Percentiles rank a stretch among this genome's conserved stretches.
These are phyloP conservation scores for Casuarina equisetifolia DNA, from an alignment of 306 rosid species.

Conservation along the genomic window DNA sequence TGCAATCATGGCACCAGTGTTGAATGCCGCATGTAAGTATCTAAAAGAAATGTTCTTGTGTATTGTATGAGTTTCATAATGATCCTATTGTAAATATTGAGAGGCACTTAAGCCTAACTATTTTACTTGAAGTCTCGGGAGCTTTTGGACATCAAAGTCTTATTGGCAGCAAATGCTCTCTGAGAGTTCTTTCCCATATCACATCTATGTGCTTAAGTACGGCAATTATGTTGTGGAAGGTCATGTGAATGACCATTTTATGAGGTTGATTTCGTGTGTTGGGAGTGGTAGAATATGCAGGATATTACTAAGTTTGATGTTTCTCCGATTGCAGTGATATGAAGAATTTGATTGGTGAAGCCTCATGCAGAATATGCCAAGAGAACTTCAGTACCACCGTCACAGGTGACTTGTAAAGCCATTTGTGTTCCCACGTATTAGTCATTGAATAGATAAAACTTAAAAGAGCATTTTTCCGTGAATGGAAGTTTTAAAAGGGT, in stretches of 20 bases:
- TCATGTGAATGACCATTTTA: not conserved
- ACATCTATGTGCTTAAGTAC: not conserved
- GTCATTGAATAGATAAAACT: conserved; percentile 3
- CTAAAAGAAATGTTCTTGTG: not conserved
- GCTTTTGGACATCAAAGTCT: not conserved
- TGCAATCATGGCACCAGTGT: conserved; percentile 93
- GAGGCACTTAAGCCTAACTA: not conserved
- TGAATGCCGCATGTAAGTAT: conserved; percentile 85
- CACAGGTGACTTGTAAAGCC: conserved; percentile 45
- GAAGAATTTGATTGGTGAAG: conserved; percentile 88
- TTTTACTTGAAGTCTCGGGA: not conserved
- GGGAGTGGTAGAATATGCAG: not conserved
- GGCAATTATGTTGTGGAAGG: not conserved
- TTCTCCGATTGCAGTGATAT: conserved; percentile 63
- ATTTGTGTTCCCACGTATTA: not conserved
- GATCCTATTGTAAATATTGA: not conserved
- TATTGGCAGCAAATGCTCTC: not conserved
- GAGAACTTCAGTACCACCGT: conserved; percentile 78
- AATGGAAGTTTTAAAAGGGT: not conserved
- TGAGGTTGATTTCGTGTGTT: not conserved
- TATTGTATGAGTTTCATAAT: not conserved
- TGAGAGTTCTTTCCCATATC: not conserved
- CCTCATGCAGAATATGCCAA: conserved; percentile 78
- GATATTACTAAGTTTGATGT: conserved; percentile 10
- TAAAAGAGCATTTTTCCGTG: not conserved